Evolutionary conservation across 2,329 filamentous ascomycete species (phyloP), one percentile per base, ranked within the genome.

Genomic region (Uncinocarpus reesii): DNA sequence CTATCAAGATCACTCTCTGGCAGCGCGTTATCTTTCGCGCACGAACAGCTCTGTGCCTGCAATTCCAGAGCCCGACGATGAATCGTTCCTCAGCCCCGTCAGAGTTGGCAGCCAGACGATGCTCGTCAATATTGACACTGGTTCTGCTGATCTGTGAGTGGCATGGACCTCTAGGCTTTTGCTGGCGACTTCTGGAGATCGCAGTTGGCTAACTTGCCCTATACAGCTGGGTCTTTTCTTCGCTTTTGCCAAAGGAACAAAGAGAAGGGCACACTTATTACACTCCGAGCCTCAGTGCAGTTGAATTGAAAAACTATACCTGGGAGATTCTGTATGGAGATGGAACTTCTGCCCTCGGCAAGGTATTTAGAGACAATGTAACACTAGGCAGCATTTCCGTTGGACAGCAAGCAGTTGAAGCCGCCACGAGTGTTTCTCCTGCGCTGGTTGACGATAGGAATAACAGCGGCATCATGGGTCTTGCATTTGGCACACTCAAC

Each of bases 111-210:
- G 74, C 59, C 78, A 81, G 56, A 75, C 68, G 2, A 61, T 86
- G 53, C 74, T 79, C 51, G 62, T 88, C 52, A 81, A 86, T 60
- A 75, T 88, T 52, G 84, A 88, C 55, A 88, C 84, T 11, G 81
- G 72, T 53, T 83, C 71, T 53, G 72, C 79, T 35, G 81, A 84
- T 65, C 75, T 84, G 81, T 79, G 64, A 68, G 75, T 67, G 3
- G n/a, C 31, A 4, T 21, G 24, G 18, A 23, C n/a, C 24, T 24
- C n/a, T n/a, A n/a, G n/a, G n/a, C n/a, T n/a, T n/a, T n/a, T n/a
- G n/a, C n/a, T n/a, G n/a, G n/a, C n/a, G n/a, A 24, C 16, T 42
- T 3, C 10, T 21, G 20, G 3, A 4, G 15, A 31, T 3, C 28
- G 21, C n/a, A 15, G 15, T 28, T 11, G 8, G n/a, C 24, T 16